Conservation (phyloP, 495 filamentous ascomycete genomes). For the Delitschia confertaspora region DNA sequence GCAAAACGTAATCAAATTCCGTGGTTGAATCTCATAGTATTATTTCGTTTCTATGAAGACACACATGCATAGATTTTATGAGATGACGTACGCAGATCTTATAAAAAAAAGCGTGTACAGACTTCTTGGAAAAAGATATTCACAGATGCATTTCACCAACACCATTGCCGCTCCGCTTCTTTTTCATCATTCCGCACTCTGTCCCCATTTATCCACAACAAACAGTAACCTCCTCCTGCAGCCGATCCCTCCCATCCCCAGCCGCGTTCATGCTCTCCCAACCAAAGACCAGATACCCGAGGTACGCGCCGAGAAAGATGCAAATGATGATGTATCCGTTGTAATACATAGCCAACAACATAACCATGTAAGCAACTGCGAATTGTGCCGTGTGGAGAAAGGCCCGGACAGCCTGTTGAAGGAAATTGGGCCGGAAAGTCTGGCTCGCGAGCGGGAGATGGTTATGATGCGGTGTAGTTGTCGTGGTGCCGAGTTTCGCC, state of each 20-base stretch:
- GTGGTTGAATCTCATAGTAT: too few relatives aligned
- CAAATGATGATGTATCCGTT: constrained; percentile 50
- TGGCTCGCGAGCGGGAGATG: not conserved
- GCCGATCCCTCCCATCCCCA: constrained; percentile 2
- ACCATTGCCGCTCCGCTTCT: too few relatives aligned
- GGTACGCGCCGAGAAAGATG: constrained; percentile 45
- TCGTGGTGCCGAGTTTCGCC: not conserved
- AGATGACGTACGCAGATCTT: too few relatives aligned
- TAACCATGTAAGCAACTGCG: constrained; percentile 48
- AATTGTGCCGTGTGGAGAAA: constrained; percentile 44
- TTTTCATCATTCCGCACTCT: too few relatives aligned
- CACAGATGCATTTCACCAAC: too few relatives aligned
- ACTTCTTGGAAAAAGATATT: too few relatives aligned
- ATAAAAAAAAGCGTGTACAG: too few relatives aligned
- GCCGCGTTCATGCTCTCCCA: constrained; percentile 23
- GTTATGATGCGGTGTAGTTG: not conserved
- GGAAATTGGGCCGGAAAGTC: constrained; percentile 38
- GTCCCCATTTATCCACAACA: constrained; percentile 29
- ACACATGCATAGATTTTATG: too few relatives aligned
- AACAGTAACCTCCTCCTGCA: constrained; percentile 25
- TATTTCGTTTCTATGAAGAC: too few relatives aligned
- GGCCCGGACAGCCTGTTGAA: constrained; percentile 43
- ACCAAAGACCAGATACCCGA: constrained; percentile 28
- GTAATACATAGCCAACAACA: constrained; percentile 43
- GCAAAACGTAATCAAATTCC: too few relatives aligned